Evolutionary conservation across 306 rosid genomes (phyloP).

Genomic region (Acmispon strigosus): DNA sequence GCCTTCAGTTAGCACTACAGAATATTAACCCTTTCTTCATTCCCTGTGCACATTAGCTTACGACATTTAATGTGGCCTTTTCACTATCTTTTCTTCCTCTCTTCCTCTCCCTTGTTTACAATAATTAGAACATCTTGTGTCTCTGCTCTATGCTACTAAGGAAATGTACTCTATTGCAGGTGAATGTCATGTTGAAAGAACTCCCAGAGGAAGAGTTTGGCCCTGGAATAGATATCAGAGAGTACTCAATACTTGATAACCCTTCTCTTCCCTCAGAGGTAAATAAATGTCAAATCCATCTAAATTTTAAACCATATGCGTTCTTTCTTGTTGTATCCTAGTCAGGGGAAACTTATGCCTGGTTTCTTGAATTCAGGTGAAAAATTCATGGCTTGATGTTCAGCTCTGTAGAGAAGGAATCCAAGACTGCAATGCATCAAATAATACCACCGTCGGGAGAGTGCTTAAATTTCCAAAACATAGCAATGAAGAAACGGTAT

Average conservation of each 20-base stretch:
- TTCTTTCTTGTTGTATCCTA: constrained; percentile 1
- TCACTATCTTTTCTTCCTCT: too few species aligned
- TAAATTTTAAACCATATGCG: not conserved
- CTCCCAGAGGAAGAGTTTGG: constrained; percentile 82
- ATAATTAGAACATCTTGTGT: not conserved
- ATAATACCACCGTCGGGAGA: constrained; percentile 41
- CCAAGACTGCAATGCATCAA: constrained; percentile 44
- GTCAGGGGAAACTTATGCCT: not conserved
- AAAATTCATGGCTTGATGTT: constrained; percentile 82
- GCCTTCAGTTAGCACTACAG: not conserved
- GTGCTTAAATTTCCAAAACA: constrained; percentile 76
- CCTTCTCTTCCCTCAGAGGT: constrained; percentile 74
- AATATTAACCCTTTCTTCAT: not conserved
- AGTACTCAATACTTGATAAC: constrained; percentile 84
- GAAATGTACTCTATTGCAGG: constrained; percentile 39
- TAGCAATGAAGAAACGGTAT: constrained; percentile 88
- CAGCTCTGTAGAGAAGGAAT: constrained; percentile 75
- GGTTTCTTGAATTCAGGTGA: constrained; percentile 54
- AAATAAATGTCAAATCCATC: constrained; percentile 14
- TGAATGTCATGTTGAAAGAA: constrained; percentile 70
- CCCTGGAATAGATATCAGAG: constrained; percentile 65
- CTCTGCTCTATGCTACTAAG: constrained; percentile 12
- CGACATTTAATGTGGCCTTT: not conserved
- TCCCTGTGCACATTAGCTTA: not conserved
- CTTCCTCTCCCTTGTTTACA: not conserved